Percentiles rank a stretch among this genome's conserved stretches.
Evolutionary conservation across 2,329 filamentous ascomycete genomes (phyloP).

Genomic region (Fusarium sacchari): DNA sequence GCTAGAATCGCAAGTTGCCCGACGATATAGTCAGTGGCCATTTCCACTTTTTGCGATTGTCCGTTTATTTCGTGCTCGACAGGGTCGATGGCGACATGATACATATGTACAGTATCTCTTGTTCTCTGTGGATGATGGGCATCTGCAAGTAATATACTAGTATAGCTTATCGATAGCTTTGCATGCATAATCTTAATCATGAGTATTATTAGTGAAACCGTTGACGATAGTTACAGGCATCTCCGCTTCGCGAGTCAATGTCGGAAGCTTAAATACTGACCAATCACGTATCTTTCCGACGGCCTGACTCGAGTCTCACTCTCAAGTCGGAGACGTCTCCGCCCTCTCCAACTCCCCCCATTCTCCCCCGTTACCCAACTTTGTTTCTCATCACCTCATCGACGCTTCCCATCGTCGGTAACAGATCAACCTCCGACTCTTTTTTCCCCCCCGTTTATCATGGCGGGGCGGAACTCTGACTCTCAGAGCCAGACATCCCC

Average conservation of each 20-base stretch:
- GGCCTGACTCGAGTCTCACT: background rate
- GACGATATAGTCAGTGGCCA: constrained; percentile 11
- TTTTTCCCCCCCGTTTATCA: background rate
- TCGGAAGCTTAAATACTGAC: constrained; percentile 10
- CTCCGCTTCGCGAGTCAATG: constrained; percentile 13
- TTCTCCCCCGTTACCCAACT: background rate
- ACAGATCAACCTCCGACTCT: constrained; percentile 29
- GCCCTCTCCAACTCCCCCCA: constrained; percentile 21
- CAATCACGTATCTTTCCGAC: constrained; percentile 24
- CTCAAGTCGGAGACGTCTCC: constrained; percentile 13
- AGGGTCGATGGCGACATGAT: constrained; percentile 36
- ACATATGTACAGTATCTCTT: no score
- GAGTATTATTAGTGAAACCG: background rate
- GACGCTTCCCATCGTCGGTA: constrained; percentile 21
- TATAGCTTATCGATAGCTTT: background rate
- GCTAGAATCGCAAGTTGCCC: constrained; percentile 29
- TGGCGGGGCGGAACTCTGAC: constrained; percentile 28
- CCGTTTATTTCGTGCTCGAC: constrained; percentile 32
- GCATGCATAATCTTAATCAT: background rate
- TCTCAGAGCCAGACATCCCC: constrained; percentile 28
- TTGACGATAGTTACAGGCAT: background rate
- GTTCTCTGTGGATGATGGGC: background rate
- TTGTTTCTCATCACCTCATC: constrained; percentile 10
- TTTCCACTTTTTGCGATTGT: constrained; percentile 20
- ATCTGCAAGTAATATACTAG: background rate